Evolutionary conservation across 2,329 filamentous ascomycete genomes (phyloP).

Genomic region (Pyricularia sp.): DNA sequence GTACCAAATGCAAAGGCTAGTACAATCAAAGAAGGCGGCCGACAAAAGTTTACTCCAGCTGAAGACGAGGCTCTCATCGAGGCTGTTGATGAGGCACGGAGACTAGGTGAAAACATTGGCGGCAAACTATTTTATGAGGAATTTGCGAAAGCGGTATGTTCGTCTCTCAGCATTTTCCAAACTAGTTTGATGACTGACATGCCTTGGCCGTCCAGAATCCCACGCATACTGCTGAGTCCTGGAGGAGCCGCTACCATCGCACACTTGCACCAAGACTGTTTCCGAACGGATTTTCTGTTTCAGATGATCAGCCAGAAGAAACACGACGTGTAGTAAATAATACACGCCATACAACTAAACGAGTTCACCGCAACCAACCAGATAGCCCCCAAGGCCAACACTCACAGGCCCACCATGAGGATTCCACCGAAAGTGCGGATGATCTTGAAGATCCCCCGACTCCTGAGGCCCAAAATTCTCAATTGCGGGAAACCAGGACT

Average conservation of each 20-base stretch:
- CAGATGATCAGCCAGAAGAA: conserved; percentile 1
- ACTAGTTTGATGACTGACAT: background rate
- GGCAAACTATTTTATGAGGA: conserved; percentile 23
- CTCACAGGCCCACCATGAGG: background rate
- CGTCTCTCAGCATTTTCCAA: conserved; percentile 12
- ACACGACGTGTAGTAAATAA: background rate
- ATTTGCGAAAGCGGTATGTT: conserved; percentile 20
- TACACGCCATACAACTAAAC: background rate
- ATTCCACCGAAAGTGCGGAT: background rate
- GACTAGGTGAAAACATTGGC: background rate
- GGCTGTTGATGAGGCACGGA: conserved; percentile 14
- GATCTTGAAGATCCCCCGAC: background rate
- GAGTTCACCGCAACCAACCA: background rate
- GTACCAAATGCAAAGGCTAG: background rate
- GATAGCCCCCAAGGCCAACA: background rate
- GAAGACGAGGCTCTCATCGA: conserved; percentile 23
- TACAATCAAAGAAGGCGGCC: background rate
- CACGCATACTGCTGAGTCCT: conserved; percentile 19
- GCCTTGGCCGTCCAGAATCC: conserved; percentile 7
- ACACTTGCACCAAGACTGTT: conserved; percentile 3
- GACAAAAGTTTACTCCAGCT: conserved; percentile 18
- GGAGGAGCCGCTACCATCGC: conserved; percentile 16
- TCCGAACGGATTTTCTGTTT: conserved; percentile 6
- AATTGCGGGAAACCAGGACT: background rate
- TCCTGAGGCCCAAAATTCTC: background rate